Evolutionary conservation across 2,329 filamentous ascomycete species (phyloP).

Genomic region (Colletotrichum sp.): DNA sequence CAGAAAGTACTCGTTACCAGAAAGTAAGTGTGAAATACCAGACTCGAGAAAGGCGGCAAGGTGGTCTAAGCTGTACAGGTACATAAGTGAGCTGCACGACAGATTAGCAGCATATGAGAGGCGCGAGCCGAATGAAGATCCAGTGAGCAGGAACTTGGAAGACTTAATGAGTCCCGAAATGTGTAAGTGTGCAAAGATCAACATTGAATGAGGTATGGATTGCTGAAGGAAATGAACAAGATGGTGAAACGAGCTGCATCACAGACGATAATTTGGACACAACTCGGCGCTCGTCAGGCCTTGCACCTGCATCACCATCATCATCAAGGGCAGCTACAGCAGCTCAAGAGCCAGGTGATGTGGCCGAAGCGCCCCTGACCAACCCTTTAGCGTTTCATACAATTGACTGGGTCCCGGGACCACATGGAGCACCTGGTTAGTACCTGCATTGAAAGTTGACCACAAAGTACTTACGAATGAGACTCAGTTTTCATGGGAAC

Average conservation of each 20-base stretch:
- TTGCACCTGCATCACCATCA: not conserved
- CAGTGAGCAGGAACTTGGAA: not conserved
- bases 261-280: not conserved
- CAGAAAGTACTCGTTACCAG: not conserved
- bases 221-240: not conserved
- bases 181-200: not conserved
- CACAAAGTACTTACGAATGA: not conserved
- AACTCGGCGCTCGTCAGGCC: not conserved
- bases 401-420: not conserved
- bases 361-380: not conserved
- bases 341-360: not conserved
- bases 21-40: not conserved
- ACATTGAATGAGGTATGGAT: not conserved
- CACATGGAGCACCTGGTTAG: not conserved
- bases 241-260: not conserved
- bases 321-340: not conserved
- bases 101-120: not conserved
- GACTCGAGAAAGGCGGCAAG: not conserved
- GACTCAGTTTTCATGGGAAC: not conserved
- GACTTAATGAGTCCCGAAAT: not conserved
- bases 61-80: not conserved
- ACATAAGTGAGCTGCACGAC: not conserved
- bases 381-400: not conserved
- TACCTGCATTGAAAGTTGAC: not conserved
- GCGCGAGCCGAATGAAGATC: not conserved